A percentile compares a stretch with the other conserved stretches of the same genome.
These are phyloP conservation scores for Geranomyces michiganensis DNA, from an alignment of 192 early-diverging fungal species.

Conservation along the genomic window DNA sequence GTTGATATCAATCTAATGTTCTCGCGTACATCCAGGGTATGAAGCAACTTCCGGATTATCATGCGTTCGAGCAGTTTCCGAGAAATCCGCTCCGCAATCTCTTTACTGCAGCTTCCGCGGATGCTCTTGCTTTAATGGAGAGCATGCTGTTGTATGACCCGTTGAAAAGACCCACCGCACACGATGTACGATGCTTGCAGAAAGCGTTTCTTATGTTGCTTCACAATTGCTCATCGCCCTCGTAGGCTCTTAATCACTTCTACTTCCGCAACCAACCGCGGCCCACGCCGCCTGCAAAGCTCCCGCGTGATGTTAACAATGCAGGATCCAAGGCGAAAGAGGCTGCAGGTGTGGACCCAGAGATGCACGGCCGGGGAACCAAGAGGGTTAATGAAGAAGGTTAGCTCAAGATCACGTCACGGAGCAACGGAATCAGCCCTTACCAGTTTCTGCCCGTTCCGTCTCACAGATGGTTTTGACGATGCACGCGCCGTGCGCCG, in stretches of 20 bases:
- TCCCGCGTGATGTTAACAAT: constrained; percentile 57
- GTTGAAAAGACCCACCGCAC: constrained; percentile 72
- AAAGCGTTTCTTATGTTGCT: too few relatives aligned
- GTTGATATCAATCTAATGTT: not conserved
- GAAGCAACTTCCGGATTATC: constrained; percentile 68
- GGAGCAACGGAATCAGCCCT: too few relatives aligned
- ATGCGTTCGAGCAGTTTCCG: constrained; percentile 74
- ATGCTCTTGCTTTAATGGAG: constrained; percentile 85
- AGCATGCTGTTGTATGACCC: constrained; percentile 89
- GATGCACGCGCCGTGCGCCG: too few relatives aligned
- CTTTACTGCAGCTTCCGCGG: constrained; percentile 83
- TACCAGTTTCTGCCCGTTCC: too few relatives aligned
- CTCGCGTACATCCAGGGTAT: constrained; percentile 54
- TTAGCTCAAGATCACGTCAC: too few relatives aligned
- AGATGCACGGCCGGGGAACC: too few relatives aligned
- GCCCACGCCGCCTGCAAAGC: constrained; percentile 67
- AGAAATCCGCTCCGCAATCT: constrained; percentile 69
- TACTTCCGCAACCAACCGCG: constrained; percentile 76
- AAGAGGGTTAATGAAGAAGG: too few relatives aligned
- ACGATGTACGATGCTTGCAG: constrained; percentile 73
- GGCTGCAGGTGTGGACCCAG: not conserved
- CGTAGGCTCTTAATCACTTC: constrained; percentile 66
- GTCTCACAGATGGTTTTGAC: too few relatives aligned
- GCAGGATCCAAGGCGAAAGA: constrained; percentile 22
- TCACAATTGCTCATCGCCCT: too few relatives aligned